Evolutionary conservation across 2,329 filamentous ascomycete genomes (phyloP).

Genomic region (Phaeosphaeriaceae sp.): DNA sequence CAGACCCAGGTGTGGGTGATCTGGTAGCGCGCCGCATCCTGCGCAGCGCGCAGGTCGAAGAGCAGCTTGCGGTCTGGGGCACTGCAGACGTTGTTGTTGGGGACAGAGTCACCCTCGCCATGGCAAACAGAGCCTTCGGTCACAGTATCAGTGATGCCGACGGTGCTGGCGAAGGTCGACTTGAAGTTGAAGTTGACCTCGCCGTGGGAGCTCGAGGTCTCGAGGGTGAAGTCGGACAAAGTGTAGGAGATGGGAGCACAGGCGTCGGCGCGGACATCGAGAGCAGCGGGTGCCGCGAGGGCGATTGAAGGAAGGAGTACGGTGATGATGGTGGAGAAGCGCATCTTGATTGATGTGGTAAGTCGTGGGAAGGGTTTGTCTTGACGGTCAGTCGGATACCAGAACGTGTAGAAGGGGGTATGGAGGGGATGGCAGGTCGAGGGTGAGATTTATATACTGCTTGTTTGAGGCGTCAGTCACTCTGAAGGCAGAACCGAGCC

Average conservation of each 20-base stretch:
- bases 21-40: conserved; percentile 29
- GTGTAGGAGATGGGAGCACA: conserved; percentile 36
- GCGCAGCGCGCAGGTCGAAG: conserved; percentile 27
- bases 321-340: conserved; percentile 6
- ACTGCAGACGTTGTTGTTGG: conserved; percentile 30
- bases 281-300: conserved; percentile 23
- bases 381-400: neutral
- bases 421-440: neutral
- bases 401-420: neutral
- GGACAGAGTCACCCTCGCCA: conserved; percentile 18
- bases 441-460: neutral
- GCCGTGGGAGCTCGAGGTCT: conserved; percentile 14
- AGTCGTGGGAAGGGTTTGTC: neutral
- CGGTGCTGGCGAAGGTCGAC: conserved; percentile 22
- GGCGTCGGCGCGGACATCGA: conserved; percentile 12
- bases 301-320: conserved; percentile 26
- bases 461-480: neutral
- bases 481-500: neutral
- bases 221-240: conserved; percentile 29
- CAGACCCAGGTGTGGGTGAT: conserved; percentile 39
- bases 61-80: conserved; percentile 22
- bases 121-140: conserved; percentile 24
- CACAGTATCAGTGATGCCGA: conserved; percentile 27
- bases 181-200: conserved; percentile 34
- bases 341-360: conserved; percentile 1